These are phyloP conservation scores for Ceratocystis variospora DNA, from an alignment of 2,329 filamentous ascomycete genomes.

Conservation along the genomic window DNA sequence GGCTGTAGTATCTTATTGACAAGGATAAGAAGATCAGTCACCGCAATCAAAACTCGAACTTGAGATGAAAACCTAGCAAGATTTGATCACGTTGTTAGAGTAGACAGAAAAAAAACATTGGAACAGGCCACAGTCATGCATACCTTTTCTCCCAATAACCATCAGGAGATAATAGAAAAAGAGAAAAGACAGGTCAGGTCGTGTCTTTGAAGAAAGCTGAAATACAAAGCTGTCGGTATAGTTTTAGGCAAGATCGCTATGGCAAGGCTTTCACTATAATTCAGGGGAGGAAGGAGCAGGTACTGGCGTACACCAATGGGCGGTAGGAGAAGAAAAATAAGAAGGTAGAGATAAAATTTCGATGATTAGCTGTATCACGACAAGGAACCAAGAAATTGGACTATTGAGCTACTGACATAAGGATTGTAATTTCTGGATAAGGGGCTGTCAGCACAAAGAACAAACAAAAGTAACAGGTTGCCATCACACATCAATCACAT, in stretches of 20 bases:
- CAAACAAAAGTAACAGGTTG: not conserved
- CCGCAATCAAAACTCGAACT: not conserved
- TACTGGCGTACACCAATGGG: not conserved
- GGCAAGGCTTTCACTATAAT: not conserved
- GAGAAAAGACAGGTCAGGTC: not conserved
- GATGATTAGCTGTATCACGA: not conserved
- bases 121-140: not conserved
- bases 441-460: not conserved
- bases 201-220: not conserved
- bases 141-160: not conserved
- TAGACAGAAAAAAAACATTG: not conserved
- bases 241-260: not conserved
- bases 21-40: not conserved
- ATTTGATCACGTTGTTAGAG: not conserved
- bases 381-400: not conserved
- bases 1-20: not conserved
- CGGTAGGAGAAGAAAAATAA: not conserved
- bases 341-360: not conserved
- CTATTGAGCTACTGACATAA: not conserved
- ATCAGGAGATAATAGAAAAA: not conserved
- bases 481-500: not conserved
- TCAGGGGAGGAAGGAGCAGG: slow-evolving; percentile 11
- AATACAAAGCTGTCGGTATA: not conserved
- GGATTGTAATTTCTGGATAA: not conserved
- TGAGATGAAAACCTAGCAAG: not conserved